Base-by-base conservation (phyloP, 495 filamentous ascomycete genomes). In the Podospora australis region DNA sequence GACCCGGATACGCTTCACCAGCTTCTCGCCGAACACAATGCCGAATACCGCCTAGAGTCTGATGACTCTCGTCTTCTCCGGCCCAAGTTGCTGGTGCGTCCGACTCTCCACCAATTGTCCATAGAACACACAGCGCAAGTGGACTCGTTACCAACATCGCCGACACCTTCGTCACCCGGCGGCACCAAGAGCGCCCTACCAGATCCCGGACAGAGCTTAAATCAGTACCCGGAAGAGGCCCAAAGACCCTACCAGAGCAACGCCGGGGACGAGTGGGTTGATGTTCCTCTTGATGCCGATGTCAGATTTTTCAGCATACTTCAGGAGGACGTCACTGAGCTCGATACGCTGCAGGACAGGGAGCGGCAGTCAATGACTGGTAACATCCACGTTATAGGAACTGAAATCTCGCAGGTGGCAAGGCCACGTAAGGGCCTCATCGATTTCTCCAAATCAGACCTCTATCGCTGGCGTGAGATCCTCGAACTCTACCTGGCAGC, bases 391-490 rank as follows among this genome's bases (percentile, higher is more conserved):
- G 51, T 61, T 7, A 65, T 90, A 2, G 80, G 82, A 2, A 62
- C 69, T 10, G 68, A 74, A 13, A 65, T 90, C 16, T 62, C 76
- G n/a, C 64, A 64, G 20, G 70, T 84, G 3, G 74, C 83, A 3
- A 70, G 73, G 50, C 85, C 85, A 5, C 46, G 44, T 14, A 61
- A 56, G 45, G 48, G 52, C 6, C 20, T 60, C 9, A 67, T 74
- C 7, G 70, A 66, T 26, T 55, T 64, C 16, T 70, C 71, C 10
- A 83, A 74, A 52, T 77, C 74, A n/a, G 83, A 89, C 55, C 60
- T 88, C 20, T 78, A 80, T 44, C 70, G 72, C 22, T 90, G 86
- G 86, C 79, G 86, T 34, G 74, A 80, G 49, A 80, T 90, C 35
- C 87, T 90, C 53, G 76, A 81, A 34, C 58, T 86, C 1, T 90